These are phyloP conservation scores for Chiua sp. DNA, from an alignment of 1,284 basidiomycete genomes.

Conservation along the genomic window DNA sequence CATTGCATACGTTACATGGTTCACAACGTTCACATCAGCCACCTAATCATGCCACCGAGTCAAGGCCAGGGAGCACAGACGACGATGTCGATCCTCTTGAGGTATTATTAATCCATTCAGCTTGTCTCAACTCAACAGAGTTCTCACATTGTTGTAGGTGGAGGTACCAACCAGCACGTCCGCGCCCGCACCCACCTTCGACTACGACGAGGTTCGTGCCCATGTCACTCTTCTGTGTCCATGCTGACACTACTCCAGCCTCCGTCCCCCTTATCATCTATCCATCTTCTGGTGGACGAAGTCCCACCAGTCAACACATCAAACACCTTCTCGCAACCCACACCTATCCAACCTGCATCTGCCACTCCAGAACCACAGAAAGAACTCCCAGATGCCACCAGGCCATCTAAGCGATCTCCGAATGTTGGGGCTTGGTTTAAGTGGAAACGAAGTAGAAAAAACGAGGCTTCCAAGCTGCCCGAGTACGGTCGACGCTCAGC, in stretches of 20 bases:
- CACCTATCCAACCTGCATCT: too few species aligned
- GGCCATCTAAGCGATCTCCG: too few species aligned
- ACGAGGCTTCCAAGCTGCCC: too few species aligned
- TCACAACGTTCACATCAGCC: too few species aligned
- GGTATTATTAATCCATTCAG: neutral
- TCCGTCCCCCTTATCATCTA: neutral
- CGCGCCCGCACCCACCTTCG: neutral
- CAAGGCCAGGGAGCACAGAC: neutral
- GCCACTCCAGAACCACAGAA: too few species aligned
- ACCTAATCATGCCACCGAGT: neutral
- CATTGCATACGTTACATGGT: too few species aligned
- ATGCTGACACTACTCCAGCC: neutral
- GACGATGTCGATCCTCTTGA: neutral
- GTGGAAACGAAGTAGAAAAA: too few species aligned
- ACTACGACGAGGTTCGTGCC: neutral
- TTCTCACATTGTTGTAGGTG: neutral
- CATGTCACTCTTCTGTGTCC: neutral
- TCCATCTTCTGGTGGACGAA: too few species aligned
- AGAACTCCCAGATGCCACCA: too few species aligned
- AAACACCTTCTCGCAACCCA: too few species aligned
- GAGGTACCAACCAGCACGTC: neutral
- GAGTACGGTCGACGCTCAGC: too few species aligned
- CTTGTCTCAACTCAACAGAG: neutral
- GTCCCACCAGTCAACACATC: neutral
- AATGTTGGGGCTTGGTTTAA: too few species aligned